phyloP scores from a whole-genome alignment of 148 eudicot genomes.

The Rhododendron mucronatum region DNA sequence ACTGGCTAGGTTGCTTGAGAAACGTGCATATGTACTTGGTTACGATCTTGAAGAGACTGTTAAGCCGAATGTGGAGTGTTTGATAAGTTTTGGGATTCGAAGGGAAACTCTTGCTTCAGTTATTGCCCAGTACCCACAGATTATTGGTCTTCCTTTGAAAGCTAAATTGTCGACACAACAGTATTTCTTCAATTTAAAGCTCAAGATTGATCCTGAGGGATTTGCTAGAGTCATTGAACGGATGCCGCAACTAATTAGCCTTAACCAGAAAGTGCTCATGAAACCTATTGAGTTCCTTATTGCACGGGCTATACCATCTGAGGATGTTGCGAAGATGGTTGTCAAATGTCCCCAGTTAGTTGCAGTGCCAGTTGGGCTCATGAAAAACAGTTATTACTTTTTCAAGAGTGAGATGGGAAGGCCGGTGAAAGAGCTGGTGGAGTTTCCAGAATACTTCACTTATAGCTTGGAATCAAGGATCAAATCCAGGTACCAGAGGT shows the following conservation, averaged over 20 bases:
- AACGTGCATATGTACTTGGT: conserved; percentile 74
- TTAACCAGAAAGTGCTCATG: conserved; percentile 79
- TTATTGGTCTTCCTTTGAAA: conserved; percentile 86
- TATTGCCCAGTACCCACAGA: conserved; percentile 82
- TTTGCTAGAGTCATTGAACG: conserved; percentile 70
- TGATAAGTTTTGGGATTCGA: conserved; percentile 72
- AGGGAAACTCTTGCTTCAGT: conserved; percentile 54
- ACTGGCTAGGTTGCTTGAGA: conserved; percentile 82
- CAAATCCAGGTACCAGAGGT: conserved; percentile 69
- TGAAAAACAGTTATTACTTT: conserved; percentile 91
- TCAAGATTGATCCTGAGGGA: conserved; percentile 89
- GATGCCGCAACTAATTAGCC: conserved; percentile 91
- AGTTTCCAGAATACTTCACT: conserved; percentile 91
- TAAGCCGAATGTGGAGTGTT: conserved; percentile 80
- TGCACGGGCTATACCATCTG: conserved; percentile 45
- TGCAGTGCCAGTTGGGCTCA: conserved; percentile 57
- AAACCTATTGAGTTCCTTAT: conserved; percentile 70
- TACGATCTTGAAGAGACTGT: conserved; percentile 78
- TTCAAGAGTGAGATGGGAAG: conserved; percentile 92
- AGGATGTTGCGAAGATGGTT: conserved; percentile 75
- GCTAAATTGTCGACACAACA: conserved; percentile 85
- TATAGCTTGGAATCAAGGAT: conserved; percentile 89
- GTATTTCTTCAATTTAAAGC: conserved; percentile 79
- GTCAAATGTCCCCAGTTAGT: conserved; percentile 83
- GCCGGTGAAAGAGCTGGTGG: conserved; percentile 78